Conservation (phyloP, 768 basidiomycete species). For the Chalciporus sphaerocephalus region DNA sequence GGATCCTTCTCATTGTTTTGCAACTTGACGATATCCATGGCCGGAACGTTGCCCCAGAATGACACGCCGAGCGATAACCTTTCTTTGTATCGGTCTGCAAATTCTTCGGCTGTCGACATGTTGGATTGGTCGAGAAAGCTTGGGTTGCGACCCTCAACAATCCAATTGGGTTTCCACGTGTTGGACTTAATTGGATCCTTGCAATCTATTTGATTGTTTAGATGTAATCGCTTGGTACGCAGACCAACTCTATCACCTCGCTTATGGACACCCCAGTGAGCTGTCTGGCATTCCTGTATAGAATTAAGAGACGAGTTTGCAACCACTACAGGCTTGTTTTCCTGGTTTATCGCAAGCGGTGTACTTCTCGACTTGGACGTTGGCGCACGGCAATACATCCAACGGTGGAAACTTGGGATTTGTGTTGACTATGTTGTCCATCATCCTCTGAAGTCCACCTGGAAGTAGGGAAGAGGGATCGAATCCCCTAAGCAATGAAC, state of each 20-base stretch:
- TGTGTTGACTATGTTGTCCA: constrained; percentile 2
- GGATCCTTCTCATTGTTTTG: constrained; percentile 19
- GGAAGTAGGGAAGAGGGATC: constrained; percentile 6
- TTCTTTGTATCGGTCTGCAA: constrained; percentile 15
- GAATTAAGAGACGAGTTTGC: constrained; percentile 38
- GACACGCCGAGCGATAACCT: constrained; percentile 26
- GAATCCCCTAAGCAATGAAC: constrained; percentile 8
- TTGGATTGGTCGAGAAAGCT: constrained; percentile 11
- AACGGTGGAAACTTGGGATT: constrained; percentile 23
- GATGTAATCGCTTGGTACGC: not conserved
- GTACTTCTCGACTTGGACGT: constrained; percentile 24
- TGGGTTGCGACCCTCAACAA: constrained; percentile 19
- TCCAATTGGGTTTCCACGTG: constrained; percentile 22
- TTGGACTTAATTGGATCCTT: constrained; percentile 19
- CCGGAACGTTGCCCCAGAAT: constrained; percentile 37
- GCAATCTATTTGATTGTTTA: constrained; percentile 16
- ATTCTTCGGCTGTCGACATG: constrained; percentile 8
- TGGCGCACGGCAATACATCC: constrained; percentile 35
- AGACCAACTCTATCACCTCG: constrained; percentile 21
- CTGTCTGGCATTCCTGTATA: constrained; percentile 37
- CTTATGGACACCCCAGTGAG: constrained; percentile 41
- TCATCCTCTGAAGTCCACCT: constrained; percentile 13
- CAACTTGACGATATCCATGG: constrained; percentile 31
- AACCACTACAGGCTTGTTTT: constrained; percentile 26
- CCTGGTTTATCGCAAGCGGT: constrained; percentile 30